Percentiles rank a stretch among this genome's conserved stretches.
Evolutionary conservation across 441 rosid species (phyloP).

Genomic region (Euphorbia schlechtendalii): DNA sequence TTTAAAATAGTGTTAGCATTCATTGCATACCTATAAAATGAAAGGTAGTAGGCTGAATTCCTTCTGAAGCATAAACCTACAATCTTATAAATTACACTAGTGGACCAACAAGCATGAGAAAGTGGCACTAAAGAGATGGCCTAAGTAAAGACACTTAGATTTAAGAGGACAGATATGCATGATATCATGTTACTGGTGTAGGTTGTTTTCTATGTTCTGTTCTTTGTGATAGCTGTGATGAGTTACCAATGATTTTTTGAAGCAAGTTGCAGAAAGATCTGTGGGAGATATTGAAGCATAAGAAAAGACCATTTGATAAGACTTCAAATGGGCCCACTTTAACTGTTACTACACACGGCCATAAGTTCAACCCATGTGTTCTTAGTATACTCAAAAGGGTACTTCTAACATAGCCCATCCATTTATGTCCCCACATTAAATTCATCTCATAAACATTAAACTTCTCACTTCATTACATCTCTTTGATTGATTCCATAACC

Average conservation of each 20-base stretch:
- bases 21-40: no score
- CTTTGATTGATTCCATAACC: slow-evolving; percentile 32
- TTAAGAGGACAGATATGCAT: no score
- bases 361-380: slow-evolving; percentile 22
- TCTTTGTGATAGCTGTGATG: not conserved
- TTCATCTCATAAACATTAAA: slow-evolving; percentile 2
- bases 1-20: no score
- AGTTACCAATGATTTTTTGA: not conserved
- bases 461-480: slow-evolving; percentile 26
- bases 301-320: slow-evolving; percentile 2
- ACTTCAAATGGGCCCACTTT: slow-evolving; percentile 20
- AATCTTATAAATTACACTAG: no score
- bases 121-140: no score
- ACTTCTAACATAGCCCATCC: slow-evolving; percentile 41
- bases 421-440: slow-evolving; percentile 44
- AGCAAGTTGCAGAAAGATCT: slow-evolving; percentile 11
- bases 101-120: no score
- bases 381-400: slow-evolving; percentile 25
- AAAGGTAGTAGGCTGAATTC: no score
- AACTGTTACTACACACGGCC: slow-evolving; percentile 13
- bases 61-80: no score
- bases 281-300: slow-evolving; percentile 7
- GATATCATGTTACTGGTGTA: no score
- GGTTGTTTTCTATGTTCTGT: no score
- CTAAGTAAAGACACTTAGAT: no score